Conservation (phyloP, 2,329 filamentous ascomycete species). For the Shiraia sp. region DNA sequence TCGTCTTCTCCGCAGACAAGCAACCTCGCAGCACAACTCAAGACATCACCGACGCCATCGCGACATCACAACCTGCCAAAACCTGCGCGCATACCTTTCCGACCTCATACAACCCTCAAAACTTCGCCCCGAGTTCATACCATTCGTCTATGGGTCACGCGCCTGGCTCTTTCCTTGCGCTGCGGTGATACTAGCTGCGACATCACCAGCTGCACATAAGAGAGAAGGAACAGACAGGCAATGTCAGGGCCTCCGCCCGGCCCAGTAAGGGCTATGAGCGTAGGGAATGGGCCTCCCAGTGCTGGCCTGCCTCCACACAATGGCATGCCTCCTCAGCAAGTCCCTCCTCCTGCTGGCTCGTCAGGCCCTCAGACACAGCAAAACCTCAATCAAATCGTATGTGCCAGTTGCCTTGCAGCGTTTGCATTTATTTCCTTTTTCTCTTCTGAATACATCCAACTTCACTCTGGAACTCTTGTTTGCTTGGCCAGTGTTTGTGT, state of each 20-base stretch:
- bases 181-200: constrained; percentile 26
- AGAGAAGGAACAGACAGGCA: constrained; percentile 22
- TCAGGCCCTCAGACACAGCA: constrained; percentile 72
- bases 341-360: constrained; percentile 53
- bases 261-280: constrained; percentile 44
- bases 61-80: not conserved
- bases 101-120: not conserved
- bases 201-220: constrained; percentile 8
- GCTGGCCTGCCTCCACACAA: constrained; percentile 44
- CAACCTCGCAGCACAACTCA: constrained; percentile 4
- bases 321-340: constrained; percentile 55
- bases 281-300: constrained; percentile 48
- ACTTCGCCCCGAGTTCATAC: not conserved
- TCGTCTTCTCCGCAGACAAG: constrained; percentile 24
- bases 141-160: constrained; percentile 18
- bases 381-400: constrained; percentile 94
- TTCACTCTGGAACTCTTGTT: not conserved
- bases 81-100: constrained; percentile 4
- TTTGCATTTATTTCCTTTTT: not conserved
- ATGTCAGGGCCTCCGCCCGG: constrained; percentile 45
- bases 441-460: not conserved
- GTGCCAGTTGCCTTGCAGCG: constrained; percentile 43
- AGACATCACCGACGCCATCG: constrained; percentile 1
- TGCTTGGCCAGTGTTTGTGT: not conserved
- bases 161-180: constrained; percentile 15